These are phyloP conservation scores for Coemansia sp. DNA, from an alignment of 192 early-diverging fungal species.

Conservation along the genomic window DNA sequence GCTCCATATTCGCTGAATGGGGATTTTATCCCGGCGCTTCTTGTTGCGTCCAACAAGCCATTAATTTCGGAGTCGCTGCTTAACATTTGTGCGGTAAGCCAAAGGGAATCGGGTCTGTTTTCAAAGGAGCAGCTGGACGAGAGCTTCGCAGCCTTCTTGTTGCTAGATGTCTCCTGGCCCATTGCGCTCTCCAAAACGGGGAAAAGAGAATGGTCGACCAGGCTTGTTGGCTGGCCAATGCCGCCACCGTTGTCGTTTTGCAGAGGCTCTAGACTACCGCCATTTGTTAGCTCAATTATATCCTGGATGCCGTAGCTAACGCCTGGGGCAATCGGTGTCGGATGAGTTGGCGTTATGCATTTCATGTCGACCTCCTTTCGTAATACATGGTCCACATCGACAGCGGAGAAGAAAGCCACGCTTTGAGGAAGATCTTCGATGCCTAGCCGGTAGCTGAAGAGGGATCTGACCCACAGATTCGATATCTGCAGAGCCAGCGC, in stretches of 20 bases:
- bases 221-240: not conserved
- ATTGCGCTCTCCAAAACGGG: not conserved
- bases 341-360: constrained; percentile 86
- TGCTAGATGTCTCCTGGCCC: not conserved
- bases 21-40: not conserved
- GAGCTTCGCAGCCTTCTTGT: not conserved
- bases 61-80: constrained; percentile 12
- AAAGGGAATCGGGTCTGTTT: constrained; percentile 16
- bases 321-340: constrained; percentile 60
- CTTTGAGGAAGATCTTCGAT: constrained; percentile 85
- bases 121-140: not conserved
- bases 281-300: constrained; percentile 24
- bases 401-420: constrained; percentile 92
- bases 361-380: constrained; percentile 89
- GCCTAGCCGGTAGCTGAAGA: constrained; percentile 85
- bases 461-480: constrained; percentile 89
- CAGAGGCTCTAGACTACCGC: constrained; percentile 18
- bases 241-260: not conserved
- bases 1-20: not conserved
- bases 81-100: constrained; percentile 45
- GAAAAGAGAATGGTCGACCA: constrained; percentile 29
- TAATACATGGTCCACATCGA: constrained; percentile 90
- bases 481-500: constrained; percentile 87
- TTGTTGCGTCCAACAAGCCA: not conserved
- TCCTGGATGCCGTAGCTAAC: constrained; percentile 27